phyloP scores from a whole-genome alignment of 208 protist species.

The Trypanosoma scelopori region DNA sequence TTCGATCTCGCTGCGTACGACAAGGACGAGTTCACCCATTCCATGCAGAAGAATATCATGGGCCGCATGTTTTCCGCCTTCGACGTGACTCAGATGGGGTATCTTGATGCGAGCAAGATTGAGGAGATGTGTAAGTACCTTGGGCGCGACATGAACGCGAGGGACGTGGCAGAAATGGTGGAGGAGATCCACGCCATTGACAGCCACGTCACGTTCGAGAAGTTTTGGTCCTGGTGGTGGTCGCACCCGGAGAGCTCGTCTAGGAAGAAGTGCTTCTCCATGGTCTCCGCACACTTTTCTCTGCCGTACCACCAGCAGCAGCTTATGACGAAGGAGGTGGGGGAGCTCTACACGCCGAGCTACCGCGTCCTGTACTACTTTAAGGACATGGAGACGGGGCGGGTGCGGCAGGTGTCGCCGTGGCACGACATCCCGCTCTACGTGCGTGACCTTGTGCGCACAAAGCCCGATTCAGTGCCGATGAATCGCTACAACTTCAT shows the following conservation, averaged over 20 bases:
- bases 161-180: constrained; percentile 58
- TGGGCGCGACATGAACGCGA: constrained; percentile 46
- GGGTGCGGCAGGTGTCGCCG: constrained; percentile 79
- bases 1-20: constrained; percentile 82
- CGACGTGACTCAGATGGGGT: constrained; percentile 80
- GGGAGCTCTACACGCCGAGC: constrained; percentile 88
- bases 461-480: constrained; percentile 72
- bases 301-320: constrained; percentile 91
- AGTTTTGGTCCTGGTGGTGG: constrained; percentile 87
- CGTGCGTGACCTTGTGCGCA: constrained; percentile 86
- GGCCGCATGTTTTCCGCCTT: constrained; percentile 88
- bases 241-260: constrained; percentile 44
- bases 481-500: constrained; percentile 93
- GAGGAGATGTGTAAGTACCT: constrained; percentile 81
- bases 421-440: constrained; percentile 93
- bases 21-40: constrained; percentile 72
- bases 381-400: constrained; percentile 78
- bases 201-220: constrained; percentile 73
- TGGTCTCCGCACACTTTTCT: constrained; percentile 86
- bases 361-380: constrained; percentile 92
- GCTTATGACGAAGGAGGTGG: constrained; percentile 77
- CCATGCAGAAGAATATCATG: constrained; percentile 82
- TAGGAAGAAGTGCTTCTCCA: constrained; percentile 69
- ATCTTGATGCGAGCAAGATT: constrained; percentile 60
- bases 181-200: constrained; percentile 49